Conservation (phyloP, 1,139 yeast species). For the Pichia sp. region DNA sequence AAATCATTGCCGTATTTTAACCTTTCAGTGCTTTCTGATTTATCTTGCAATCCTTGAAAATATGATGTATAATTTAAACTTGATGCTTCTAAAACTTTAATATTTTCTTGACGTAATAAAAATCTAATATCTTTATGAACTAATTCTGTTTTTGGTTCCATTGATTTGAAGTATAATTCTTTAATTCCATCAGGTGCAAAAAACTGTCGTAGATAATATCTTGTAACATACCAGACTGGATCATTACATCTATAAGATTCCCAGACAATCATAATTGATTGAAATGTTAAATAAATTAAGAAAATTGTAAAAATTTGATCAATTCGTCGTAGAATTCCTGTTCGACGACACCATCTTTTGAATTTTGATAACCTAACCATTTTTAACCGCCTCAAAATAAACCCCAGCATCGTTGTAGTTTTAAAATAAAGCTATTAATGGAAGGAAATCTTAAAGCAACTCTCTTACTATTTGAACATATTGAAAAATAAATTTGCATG, state of each 20-base stretch:
- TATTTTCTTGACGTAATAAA: constrained; percentile 14
- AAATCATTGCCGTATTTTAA: background rate
- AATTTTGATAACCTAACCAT: background rate
- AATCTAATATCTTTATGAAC: constrained; percentile 8
- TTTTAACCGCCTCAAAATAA: no score
- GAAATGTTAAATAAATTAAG: constrained; percentile 2
- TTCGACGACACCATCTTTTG: background rate
- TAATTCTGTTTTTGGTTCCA: background rate
- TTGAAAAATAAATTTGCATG: no score
- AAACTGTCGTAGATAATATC: constrained; percentile 1
- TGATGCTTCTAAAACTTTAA: constrained; percentile 11
- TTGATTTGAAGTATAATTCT: no score
- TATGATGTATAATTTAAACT: constrained; percentile 7
- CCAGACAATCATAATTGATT: background rate
- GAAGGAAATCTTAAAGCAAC: no score
- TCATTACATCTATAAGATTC: constrained; percentile 5
- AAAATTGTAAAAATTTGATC: background rate
- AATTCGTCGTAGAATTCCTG: background rate
- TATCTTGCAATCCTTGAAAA: constrained; percentile 4
- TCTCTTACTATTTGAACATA: no score
- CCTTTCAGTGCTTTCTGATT: background rate
- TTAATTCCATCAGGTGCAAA: no score
- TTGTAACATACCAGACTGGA: constrained; percentile 16
- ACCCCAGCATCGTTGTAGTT: no score
- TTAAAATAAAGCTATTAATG: no score